Percentiles rank a stretch among this genome's conserved stretches.
Conservation (phyloP, 495 filamentous ascomycete species). For the Penicillium bovifimosum region DNA sequence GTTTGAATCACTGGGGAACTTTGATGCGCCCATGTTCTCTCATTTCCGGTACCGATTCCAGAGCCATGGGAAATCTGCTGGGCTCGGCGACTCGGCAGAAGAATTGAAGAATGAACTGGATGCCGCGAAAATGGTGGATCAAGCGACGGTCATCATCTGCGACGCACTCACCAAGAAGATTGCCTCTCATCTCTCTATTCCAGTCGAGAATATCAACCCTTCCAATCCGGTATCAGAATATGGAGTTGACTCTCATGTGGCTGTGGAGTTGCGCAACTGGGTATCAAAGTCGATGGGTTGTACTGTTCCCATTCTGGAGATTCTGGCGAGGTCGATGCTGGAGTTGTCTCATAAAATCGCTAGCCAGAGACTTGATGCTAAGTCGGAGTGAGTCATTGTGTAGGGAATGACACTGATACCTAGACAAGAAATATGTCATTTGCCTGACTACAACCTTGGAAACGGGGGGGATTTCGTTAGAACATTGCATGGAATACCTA, state of each 20-base stretch:
- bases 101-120: conserved; percentile 17
- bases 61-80: neutral
- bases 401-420: neutral
- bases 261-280: conserved; percentile 45
- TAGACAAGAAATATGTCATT: neutral
- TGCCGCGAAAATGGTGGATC: conserved; percentile 20
- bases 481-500: too few relatives aligned
- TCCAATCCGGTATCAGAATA: conserved; percentile 24
- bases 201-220: conserved; percentile 37
- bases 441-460: neutral
- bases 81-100: conserved; percentile 1
- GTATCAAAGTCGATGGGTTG: conserved; percentile 17
- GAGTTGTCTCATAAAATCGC: conserved; percentile 20
- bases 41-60: conserved; percentile 18
- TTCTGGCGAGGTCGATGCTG: conserved; percentile 19
- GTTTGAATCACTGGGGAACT: conserved; percentile 18
- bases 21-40: conserved; percentile 23
- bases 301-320: conserved; percentile 23
- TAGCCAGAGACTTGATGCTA: neutral
- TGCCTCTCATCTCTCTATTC: conserved; percentile 22
- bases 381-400: neutral
- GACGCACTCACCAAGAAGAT: conserved; percentile 21
- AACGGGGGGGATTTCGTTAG: too few relatives aligned
- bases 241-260: conserved; percentile 44
- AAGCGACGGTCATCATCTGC: conserved; percentile 22